Evolutionary conservation across 495 filamentous ascomycete genomes (phyloP).

Genomic region (Penicillium antarcticum): DNA sequence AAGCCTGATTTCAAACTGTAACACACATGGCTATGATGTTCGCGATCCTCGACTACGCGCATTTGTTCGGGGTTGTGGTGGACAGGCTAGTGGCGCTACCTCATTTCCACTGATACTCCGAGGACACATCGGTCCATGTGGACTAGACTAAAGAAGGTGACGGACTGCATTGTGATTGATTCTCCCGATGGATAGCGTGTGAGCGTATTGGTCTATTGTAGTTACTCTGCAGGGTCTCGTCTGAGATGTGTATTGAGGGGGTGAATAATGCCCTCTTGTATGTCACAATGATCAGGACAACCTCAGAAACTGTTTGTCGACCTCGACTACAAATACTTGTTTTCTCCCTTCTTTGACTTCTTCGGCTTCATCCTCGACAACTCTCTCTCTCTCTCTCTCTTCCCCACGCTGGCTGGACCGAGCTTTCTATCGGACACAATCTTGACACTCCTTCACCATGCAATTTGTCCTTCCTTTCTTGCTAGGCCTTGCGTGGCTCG

Average conservation of each 20-base stretch:
- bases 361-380: not conserved
- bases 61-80: too few relatives aligned
- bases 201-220: too few relatives aligned
- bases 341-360: not conserved
- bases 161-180: too few relatives aligned
- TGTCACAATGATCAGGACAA: too few relatives aligned
- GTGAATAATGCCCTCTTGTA: too few relatives aligned
- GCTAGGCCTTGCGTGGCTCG: slow-evolving; percentile 11
- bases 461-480: slow-evolving; percentile 7
- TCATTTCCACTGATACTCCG: not conserved
- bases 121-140: not conserved
- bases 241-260: too few relatives aligned
- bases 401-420: slow-evolving; percentile 8
- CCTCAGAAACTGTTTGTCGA: not conserved
- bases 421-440: not conserved
- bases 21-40: not conserved
- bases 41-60: not conserved
- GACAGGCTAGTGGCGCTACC: not conserved
- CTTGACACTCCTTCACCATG: slow-evolving; percentile 10
- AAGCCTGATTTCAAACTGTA: not conserved
- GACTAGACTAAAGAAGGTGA: too few relatives aligned
- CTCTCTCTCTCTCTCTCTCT: not conserved
- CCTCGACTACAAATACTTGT: slow-evolving; percentile 3
- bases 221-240: too few relatives aligned
- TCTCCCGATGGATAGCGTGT: too few relatives aligned